Base-by-base conservation (phyloP, 257 asterid genomes). In the Capsicum baccatum region DNA sequence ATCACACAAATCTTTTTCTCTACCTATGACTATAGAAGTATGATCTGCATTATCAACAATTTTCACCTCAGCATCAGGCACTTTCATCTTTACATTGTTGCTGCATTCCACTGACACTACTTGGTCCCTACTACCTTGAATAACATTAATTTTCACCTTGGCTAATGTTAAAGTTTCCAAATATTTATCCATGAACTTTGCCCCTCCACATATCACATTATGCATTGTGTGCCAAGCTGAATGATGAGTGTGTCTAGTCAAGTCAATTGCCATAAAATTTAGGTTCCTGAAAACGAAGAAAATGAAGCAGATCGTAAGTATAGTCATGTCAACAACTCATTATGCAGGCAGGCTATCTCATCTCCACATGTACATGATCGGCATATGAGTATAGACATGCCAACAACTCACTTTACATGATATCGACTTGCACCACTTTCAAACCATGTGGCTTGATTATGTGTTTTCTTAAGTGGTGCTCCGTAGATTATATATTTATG, bases 221-320 rank as follows among this genome's bases (percentile, higher is more conserved):
- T 95, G 98, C 98, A 94, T 92, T 12, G 94, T 87, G 68, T 95
- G 97, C 98, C 98, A 94, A 0, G 97, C 98, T 5, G 98, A 94
- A 80, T 92, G 95, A 86, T 95, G 98, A 19, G 98, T 95, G 79
- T 94, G 98, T 60, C 94, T 87, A 1, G 93, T 91, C 85, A 88
- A 63, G 83, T 95, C 96, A 9, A 19, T 71, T 8, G 88, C 21
- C 42, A 15, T 0, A 84, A 83, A 89, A 83, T 91, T 91, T 82
- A 92, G 89, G 71, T 92, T 91, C 89, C 97, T 93, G 84, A n/a
- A 79, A 9, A 56, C 48, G 74, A 55, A 67, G 56, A 39, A 35
- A 57, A 68, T 47, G 59, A 16, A 55, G 15, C 4, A 37, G 6
- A 60, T 60, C 5, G 83, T 3, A 10, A 60, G 42, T 47, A 73